These are phyloP conservation scores for Crithidia sp. DNA, from an alignment of 208 protist species.

Conservation along the genomic window DNA sequence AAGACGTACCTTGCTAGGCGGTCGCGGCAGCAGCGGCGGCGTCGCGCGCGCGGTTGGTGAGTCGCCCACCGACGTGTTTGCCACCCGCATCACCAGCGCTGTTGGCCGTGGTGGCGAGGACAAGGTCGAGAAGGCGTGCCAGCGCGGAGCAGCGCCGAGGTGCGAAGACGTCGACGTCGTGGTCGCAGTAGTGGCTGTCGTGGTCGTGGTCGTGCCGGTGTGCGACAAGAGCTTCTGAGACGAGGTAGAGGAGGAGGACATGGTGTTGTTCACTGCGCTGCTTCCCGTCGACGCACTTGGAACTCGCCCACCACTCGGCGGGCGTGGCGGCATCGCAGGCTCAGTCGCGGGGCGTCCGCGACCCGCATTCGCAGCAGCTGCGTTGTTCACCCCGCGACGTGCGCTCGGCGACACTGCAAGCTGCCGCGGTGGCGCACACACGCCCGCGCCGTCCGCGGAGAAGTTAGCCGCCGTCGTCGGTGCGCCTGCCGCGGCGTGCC, in stretches of 20 bases:
- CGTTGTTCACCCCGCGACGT: background rate
- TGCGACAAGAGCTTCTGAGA: constrained; percentile 7
- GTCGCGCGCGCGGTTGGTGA: background rate
- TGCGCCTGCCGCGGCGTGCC: background rate
- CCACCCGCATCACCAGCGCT: constrained; percentile 7
- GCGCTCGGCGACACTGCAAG: background rate
- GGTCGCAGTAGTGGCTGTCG: background rate
- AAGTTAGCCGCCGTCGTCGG: background rate
- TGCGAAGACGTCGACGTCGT: constrained; percentile 9
- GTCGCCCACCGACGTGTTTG: background rate
- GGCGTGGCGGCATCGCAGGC: background rate
- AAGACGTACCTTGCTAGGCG: constrained; percentile 10
- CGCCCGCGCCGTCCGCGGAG: background rate
- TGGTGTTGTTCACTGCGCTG: background rate
- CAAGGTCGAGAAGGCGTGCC: constrained; percentile 12
- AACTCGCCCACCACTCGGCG: background rate
- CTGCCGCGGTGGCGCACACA: background rate
- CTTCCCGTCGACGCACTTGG: constrained; percentile 1
- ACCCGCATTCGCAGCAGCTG: background rate
- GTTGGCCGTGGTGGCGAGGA: constrained; percentile 7
- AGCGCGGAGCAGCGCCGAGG: constrained; percentile 2
- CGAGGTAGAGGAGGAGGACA: background rate
- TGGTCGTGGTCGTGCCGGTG: background rate
- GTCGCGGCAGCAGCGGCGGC: constrained; percentile 7
- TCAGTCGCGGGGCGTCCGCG: background rate